Base-by-base conservation (phyloP, 2,329 filamentous ascomycete genomes). In the Alternaria burnsii region DNA sequence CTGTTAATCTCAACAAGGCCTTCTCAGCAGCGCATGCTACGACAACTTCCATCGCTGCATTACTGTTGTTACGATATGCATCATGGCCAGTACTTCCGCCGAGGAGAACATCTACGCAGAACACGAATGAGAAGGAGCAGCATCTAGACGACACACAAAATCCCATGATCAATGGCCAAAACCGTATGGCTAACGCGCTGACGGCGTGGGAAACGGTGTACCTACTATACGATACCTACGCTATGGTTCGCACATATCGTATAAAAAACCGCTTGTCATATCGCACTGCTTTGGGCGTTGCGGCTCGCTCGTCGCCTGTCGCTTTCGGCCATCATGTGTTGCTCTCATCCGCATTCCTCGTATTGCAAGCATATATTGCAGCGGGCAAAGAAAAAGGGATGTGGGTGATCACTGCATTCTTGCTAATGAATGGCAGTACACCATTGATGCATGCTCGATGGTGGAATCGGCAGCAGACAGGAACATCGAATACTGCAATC, bases 21-120 rank as follows among this genome's bases (percentile, higher is more conserved):
- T n/a, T 50, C 4, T 50, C 46, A 20, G 26, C 46, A 50, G 46
- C 46, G 26, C 46, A 50, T 50, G 46, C 46, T n/a, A 50, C 46
- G 32, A 11, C 46, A 8, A 32, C 46, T 24, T 50, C 46, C 3
- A 32, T 50, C 30, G 7, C 6, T 18, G 46, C 46, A 34, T 50
- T 50, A 5, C 28, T 50, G 26, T 50, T 50, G 28, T 14, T 50
- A 20, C 46, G 46, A 16, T 50, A 36, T 14, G 2, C 46, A 30
- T 50, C 46, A 32, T 50, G 46, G 46, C 46, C 46, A 11, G 20
- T 36, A n/a, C 18, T 4, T 3, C 12, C 12, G 20, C 14, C 28
- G 20, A n/a, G 2, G n/a, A n/a, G 9, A 8, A 4, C 46, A 20
- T 26, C 46, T 9, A 11, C 28, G 4, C 28, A 34, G 18, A 8